Percentiles rank a stretch among this genome's conserved stretches.
Evolutionary conservation across 108 stramenopile species (phyloP).

Genomic region (Cylindrotheca closterium): DNA sequence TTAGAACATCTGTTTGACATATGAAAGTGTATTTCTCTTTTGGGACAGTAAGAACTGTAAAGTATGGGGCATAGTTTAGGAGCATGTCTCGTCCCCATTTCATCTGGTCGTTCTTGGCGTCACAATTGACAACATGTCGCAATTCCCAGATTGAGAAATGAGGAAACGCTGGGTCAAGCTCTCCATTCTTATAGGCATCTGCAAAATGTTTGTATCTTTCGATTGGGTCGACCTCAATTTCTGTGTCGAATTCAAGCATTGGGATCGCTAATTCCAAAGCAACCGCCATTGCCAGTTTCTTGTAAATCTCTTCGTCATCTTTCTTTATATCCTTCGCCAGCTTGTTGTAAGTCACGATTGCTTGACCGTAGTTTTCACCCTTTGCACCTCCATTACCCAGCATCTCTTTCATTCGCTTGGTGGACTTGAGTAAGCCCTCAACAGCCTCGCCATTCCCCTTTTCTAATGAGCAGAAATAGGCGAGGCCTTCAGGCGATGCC

Average conservation of each 20-base stretch:
- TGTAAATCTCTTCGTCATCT: conserved; percentile 11
- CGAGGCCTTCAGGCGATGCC: conserved; percentile 13
- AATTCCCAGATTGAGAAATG: conserved; percentile 45
- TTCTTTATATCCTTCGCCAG: conserved; percentile 4
- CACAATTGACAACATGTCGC: conserved; percentile 40
- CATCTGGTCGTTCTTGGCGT: conserved; percentile 43
- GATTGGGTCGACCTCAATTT: conserved; percentile 46
- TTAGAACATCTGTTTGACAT: conserved; percentile 43
- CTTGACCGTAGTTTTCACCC: conserved; percentile 33
- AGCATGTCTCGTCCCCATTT: conserved; percentile 49
- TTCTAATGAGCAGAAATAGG: conserved; percentile 14
- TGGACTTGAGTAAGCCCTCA: conserved; percentile 14
- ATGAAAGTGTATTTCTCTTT: conserved; percentile 36
- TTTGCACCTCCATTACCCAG: conserved; percentile 34
- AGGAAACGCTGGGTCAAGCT: conserved; percentile 47
- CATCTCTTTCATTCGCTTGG: conserved; percentile 22
- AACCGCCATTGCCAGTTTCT: conserved; percentile 38
- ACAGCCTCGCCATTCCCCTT: conserved; percentile 12
- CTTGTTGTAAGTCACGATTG: conserved; percentile 22
- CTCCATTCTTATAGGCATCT: conserved; percentile 43
- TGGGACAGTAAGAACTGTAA: conserved; percentile 18
- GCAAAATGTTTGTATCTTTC: conserved; percentile 48
- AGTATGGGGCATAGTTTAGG: conserved; percentile 48
- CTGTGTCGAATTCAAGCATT: conserved; percentile 25
- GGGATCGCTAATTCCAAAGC: conserved; percentile 33